Base-by-base conservation (phyloP, 164 flowering plant genomes). In the Kingdonia uniflora region DNA sequence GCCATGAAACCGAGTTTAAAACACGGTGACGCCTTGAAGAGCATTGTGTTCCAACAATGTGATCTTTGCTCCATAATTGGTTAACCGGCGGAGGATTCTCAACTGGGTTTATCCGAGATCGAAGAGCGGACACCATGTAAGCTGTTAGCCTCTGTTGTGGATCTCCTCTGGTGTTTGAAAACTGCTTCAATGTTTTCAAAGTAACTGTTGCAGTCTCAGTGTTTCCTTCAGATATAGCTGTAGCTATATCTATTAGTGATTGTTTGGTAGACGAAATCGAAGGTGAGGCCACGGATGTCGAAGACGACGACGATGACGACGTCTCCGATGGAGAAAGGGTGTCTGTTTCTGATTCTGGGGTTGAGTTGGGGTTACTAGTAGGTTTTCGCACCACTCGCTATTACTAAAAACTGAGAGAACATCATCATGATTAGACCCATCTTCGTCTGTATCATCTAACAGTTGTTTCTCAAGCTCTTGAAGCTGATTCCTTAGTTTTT, bases 381-480 rank as follows among this genome's bases (percentile, higher is more conserved):
- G 70, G 22, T 85, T 74, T 29, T 82, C 95, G n/a, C 82, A 82
- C 95, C 95, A 87, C 62, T 81, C 95, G 66, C 79, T 82, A 63
- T 65, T 67, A 0, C 82, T 75, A 19, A 87, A 65, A 2, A 66
- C 81, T 0, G 95, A 86, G 2, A 62, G 79, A 14, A 58, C 71
- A 35, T 74, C 59, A 15, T 63, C 35, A 29, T 3, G n/a, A n/a
- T 14, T 42, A 6, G 58, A 69, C 19, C 53, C 58, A 14, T 59
- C 71, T 0, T 71, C 83, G 11, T 81, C 76, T 57, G 76, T 64
- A 54, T 84, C 95, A 23, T 76, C 76, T 0, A 90, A 61, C 2
- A 86, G 73, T 68, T 77, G 77, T 45, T 80, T 83, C 54, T 86
- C 97, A 29, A 90, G 65, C 57, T 90, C 91, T 23, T 72, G 81